phyloP scores from a whole-genome alignment of 2,329 filamentous ascomycete species.

The Nemania serpens region DNA sequence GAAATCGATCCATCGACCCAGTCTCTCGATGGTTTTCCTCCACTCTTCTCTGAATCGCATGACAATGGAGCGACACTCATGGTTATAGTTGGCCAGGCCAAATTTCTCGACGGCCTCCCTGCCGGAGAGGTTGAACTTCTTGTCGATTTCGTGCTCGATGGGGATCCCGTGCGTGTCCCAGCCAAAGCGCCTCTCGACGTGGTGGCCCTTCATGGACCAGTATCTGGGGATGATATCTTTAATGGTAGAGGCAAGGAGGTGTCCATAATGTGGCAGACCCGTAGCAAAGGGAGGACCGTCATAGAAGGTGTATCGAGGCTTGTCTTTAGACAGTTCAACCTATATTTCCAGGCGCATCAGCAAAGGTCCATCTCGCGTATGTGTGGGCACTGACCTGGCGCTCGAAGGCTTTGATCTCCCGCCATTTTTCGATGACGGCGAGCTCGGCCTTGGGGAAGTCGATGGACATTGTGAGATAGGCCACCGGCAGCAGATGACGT shows the following conservation, averaged over 20 bases:
- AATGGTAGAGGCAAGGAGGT: conserved; percentile 88
- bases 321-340: conserved; percentile 79
- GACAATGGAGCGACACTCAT: conserved; percentile 88
- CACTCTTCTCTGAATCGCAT: conserved; percentile 90
- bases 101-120: conserved; percentile 85
- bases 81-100: conserved; percentile 88
- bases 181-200: conserved; percentile 90
- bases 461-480: conserved; percentile 69
- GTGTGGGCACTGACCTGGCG: conserved; percentile 73
- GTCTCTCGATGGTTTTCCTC: conserved; percentile 82
- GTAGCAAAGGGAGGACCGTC: conserved; percentile 83
- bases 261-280: conserved; percentile 68
- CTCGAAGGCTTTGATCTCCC: conserved; percentile 88
- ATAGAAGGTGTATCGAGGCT: conserved; percentile 91
- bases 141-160: conserved; percentile 97
- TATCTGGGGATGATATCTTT: conserved; percentile 97
- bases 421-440: conserved; percentile 82
- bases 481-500: background rate
- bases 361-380: conserved; percentile 29
- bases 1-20: conserved; percentile 97
- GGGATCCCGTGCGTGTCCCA: conserved; percentile 96
- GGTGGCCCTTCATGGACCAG: conserved; percentile 95
- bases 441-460: conserved; percentile 93
- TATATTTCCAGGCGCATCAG: conserved; percentile 36
- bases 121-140: conserved; percentile 87